Evolutionary conservation across 768 basidiomycete species (phyloP).

Genomic region (Lactarius indigo): DNA sequence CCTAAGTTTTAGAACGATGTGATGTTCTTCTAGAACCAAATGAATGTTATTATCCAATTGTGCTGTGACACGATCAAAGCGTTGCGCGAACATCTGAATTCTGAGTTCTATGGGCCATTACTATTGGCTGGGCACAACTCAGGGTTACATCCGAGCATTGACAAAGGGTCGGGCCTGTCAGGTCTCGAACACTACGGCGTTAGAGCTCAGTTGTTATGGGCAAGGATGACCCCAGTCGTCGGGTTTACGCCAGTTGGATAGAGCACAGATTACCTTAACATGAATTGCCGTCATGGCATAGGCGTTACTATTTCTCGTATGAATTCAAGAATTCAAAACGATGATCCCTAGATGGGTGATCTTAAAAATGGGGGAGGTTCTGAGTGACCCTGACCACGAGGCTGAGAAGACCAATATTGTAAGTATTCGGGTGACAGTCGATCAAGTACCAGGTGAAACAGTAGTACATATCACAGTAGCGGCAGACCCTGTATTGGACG

Average conservation of each 20-base stretch:
- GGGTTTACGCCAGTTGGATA: conserved; percentile 10
- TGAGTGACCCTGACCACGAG: conserved; percentile 1
- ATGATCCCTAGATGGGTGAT: conserved; percentile 4
- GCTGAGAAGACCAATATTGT: background rate
- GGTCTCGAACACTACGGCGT: conserved; percentile 7
- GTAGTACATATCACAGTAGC: background rate
- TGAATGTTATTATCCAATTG: background rate
- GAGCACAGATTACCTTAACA: background rate
- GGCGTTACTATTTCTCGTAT: background rate
- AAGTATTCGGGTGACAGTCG: background rate
- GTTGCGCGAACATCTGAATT: background rate
- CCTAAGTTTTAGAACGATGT: background rate
- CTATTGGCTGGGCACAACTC: background rate
- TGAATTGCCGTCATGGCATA: background rate
- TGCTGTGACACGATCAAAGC: background rate
- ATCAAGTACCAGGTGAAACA: background rate
- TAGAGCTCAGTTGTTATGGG: conserved; percentile 4
- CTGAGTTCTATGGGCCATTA: background rate
- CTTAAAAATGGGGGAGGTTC: conserved; percentile 6
- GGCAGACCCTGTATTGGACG: background rate
- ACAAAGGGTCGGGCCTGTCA: background rate
- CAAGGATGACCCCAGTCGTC: background rate
- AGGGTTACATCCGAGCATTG: background rate
- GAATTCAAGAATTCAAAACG: background rate
- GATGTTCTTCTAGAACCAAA: background rate